Evolutionary conservation across 2,329 filamentous ascomycete species (phyloP).

Genomic region (Raffaelea arxii): DNA sequence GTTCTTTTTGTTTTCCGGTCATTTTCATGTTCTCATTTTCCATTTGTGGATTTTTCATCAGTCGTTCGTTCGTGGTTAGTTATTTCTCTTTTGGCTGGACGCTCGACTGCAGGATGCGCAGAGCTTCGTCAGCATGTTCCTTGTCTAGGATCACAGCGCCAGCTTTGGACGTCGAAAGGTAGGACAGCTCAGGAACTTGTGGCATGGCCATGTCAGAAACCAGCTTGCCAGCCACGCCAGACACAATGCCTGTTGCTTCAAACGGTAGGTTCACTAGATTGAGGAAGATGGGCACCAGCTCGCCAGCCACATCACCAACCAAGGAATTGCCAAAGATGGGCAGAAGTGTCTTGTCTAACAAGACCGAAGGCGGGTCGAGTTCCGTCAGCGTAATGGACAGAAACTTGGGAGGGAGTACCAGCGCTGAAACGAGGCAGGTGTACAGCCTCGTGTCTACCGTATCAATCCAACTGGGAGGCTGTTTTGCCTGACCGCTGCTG

Average conservation of each 20-base stretch:
- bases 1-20: no score
- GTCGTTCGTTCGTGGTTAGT: no score
- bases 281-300: slow-evolving; percentile 76
- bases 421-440: slow-evolving; percentile 50
- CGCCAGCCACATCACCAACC: slow-evolving; percentile 62
- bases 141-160: slow-evolving; percentile 80
- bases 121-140: slow-evolving; percentile 61
- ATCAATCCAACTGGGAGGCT: slow-evolving; percentile 37
- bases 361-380: slow-evolving; percentile 62
- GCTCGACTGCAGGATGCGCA: slow-evolving; percentile 56
- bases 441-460: slow-evolving; percentile 55
- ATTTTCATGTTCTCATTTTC: background rate
- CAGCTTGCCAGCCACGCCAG: slow-evolving; percentile 77
- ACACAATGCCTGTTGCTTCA: slow-evolving; percentile 90
- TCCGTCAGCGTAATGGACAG: slow-evolving; percentile 65
- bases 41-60: no score
- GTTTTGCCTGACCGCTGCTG: slow-evolving; percentile 7
- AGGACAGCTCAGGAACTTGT: slow-evolving; percentile 68
- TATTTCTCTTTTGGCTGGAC: slow-evolving; percentile 19
- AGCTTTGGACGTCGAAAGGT: slow-evolving; percentile 78
- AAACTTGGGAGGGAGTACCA: slow-evolving; percentile 52
- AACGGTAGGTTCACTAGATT: slow-evolving; percentile 72
- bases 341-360: slow-evolving; percentile 61
- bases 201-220: slow-evolving; percentile 57
- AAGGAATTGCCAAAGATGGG: slow-evolving; percentile 61